Conservation (phyloP, 1,139 yeast genomes). For the Taphrina flavorubra region DNA sequence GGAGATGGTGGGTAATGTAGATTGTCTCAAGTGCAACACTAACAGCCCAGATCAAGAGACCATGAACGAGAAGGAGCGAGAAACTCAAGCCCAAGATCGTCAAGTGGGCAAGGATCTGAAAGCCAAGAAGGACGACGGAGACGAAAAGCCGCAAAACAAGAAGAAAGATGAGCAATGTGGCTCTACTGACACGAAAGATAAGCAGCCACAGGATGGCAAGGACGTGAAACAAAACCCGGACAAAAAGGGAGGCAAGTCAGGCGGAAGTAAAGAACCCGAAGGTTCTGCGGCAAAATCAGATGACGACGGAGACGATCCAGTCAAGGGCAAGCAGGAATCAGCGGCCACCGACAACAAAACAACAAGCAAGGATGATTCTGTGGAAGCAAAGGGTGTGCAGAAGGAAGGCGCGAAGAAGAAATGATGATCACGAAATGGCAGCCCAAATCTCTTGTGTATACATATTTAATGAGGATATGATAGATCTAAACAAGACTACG, state of each 20-base stretch:
- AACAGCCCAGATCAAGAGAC: constrained; percentile 28
- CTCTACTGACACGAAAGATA: constrained; percentile 3
- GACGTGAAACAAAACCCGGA: constrained; percentile 33
- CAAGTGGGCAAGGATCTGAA: constrained; percentile 9
- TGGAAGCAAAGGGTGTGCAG: constrained; percentile 31
- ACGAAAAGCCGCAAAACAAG: background rate
- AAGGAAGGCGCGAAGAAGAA: constrained; percentile 36
- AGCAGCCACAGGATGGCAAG: constrained; percentile 26
- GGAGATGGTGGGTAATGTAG: constrained; percentile 24
- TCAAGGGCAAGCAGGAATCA: constrained; percentile 21
- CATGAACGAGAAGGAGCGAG: constrained; percentile 29
- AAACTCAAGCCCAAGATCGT: constrained; percentile 23
- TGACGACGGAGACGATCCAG: constrained; percentile 23
- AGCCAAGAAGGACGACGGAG: background rate
- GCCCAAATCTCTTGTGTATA: background rate
- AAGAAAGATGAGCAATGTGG: background rate
- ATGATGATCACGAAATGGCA: background rate
- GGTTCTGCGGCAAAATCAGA: constrained; percentile 30
- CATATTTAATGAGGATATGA: no score
- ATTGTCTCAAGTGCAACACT: background rate
- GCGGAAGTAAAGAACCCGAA: constrained; percentile 24
- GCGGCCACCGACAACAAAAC: constrained; percentile 34
- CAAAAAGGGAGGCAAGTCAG: constrained; percentile 21
- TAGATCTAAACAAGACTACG: background rate
- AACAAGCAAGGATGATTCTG: constrained; percentile 32